These are phyloP conservation scores for Pharnaceum exiguum DNA, from an alignment of 148 eudicot species.

Conservation along the genomic window DNA sequence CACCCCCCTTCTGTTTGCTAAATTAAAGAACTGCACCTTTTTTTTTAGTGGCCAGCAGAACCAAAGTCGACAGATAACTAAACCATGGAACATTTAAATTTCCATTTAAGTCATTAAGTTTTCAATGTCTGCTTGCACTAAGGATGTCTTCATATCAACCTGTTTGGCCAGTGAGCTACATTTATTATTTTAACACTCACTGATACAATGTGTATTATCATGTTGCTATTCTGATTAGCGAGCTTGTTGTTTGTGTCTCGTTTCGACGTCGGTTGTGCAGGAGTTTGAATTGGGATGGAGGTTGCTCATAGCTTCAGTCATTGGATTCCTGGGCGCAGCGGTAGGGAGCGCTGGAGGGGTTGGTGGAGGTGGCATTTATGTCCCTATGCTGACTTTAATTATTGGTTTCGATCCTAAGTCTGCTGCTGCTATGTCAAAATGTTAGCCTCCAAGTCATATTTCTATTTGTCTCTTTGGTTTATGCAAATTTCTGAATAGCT, in stretches of 20 bases:
- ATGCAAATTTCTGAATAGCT: too few species aligned
- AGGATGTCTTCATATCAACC: conserved; percentile 7
- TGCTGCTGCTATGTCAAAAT: conserved; percentile 7
- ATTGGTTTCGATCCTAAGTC: conserved; percentile 18
- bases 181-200: not conserved
- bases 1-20: too few species aligned
- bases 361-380: conserved; percentile 13
- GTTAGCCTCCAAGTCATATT: not conserved
- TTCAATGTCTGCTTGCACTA: not conserved
- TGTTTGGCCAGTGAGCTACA: conserved; percentile 9
- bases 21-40: too few species aligned
- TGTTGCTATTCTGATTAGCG: too few species aligned
- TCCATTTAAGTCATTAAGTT: not conserved
- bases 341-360: conserved; percentile 12
- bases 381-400: conserved; percentile 11
- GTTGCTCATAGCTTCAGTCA: conserved; percentile 1
- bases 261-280: not conserved
- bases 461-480: too few species aligned
- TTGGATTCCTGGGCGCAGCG: conserved; percentile 15
- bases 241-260: not conserved
- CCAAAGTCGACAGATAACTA: too few species aligned
- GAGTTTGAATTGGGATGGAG: conserved; percentile 19
- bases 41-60: too few species aligned
- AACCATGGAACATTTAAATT: not conserved
- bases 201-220: not conserved